Base-by-base conservation (phyloP, 148 eudicot genomes). In the Spergularia bocconei region DNA sequence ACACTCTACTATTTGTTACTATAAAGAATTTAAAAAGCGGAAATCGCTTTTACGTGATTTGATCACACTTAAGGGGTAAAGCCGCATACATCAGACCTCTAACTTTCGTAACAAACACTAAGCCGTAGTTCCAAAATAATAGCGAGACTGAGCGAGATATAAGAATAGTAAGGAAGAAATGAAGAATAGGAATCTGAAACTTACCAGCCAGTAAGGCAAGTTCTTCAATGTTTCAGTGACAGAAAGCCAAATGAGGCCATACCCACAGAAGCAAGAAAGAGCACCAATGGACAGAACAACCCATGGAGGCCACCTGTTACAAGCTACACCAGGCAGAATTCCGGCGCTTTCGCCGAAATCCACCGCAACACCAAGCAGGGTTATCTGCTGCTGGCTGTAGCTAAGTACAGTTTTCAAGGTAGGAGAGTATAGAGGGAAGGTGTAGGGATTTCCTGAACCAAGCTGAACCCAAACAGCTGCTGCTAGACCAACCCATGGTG, bases 201-300 rank as follows among this genome's bases (percentile, higher is more conserved):
- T 44, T 80, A 85, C 98, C 80, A 86, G 76, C 97, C 93, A 90
- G 38, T 87, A 94, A 78, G 98, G 98, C 77, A 94, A n/a, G 60
- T 85, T 82, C 25, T 57, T 78, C 19, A 94, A 85, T 74, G 96
- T 90, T 79, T 86, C 75, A 70, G 90, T 85, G 69, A 88, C 97
- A 79, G 97, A 86, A 61, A 94, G 91, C 97, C 97, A 94, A 21
- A 91, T 41, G 67, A 94, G 85, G 47, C 98, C 98, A 83, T 88
- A 94, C 7, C 98, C 98, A 11, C 77, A 16, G 15, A 89, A 73
- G 7, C 92, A 89, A 67, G 82, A 84, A 6, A 85, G 15, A 3
- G 84, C 75, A 20, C 92, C 92, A 36, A 87, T 77, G 23, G 80
- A 74, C 52, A 89, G 87, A 0, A 89, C 67, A 9, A 79, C 72